These are phyloP conservation scores for Arthrobotrys sinensis DNA, from an alignment of 2,329 filamentous ascomycete species.

Conservation along the genomic window DNA sequence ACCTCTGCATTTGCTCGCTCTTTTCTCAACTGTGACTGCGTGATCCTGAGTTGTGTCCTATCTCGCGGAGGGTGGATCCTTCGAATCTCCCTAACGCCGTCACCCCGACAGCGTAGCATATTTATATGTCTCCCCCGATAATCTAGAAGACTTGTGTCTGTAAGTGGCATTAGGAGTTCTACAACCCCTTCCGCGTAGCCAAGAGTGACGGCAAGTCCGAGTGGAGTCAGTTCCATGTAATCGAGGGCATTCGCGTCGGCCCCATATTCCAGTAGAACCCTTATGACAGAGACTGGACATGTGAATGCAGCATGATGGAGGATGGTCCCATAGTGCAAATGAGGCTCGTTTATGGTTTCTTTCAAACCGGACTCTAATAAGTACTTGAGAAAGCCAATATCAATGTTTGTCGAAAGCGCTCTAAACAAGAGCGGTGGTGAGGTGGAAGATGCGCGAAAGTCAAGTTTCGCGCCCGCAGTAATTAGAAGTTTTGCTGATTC, in stretches of 20 bases:
- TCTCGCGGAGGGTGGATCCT: not conserved
- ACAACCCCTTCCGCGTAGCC: not conserved
- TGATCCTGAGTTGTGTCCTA: not conserved
- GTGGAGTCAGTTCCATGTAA: slow-evolving; percentile 7
- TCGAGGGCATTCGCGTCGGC: not conserved
- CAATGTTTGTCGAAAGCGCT: not conserved
- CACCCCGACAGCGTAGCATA: not conserved
- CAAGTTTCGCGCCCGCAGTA: not conserved
- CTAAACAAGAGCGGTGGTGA: not conserved
- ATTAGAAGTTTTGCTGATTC: not conserved
- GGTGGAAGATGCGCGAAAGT: not conserved
- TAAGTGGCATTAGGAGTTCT: not conserved
- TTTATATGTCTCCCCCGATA: not conserved
- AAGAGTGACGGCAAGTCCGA: not conserved
- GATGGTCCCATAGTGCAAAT: slow-evolving; percentile 2
- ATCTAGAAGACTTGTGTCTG: not conserved
- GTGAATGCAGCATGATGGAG: slow-evolving; percentile 5
- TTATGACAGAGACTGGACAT: not conserved
- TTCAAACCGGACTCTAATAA: not conserved
- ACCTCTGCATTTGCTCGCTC: not conserved
- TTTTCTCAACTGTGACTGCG: not conserved
- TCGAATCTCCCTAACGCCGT: not conserved
- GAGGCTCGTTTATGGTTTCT: not conserved
- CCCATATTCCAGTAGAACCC: slow-evolving; percentile 1
- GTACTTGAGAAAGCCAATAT: not conserved